A percentile compares a stretch with the other conserved stretches of the same genome.
These are phyloP conservation scores for Magnolia kwangsiensis DNA, from an alignment of 164 flowering plant species.

Conservation along the genomic window DNA sequence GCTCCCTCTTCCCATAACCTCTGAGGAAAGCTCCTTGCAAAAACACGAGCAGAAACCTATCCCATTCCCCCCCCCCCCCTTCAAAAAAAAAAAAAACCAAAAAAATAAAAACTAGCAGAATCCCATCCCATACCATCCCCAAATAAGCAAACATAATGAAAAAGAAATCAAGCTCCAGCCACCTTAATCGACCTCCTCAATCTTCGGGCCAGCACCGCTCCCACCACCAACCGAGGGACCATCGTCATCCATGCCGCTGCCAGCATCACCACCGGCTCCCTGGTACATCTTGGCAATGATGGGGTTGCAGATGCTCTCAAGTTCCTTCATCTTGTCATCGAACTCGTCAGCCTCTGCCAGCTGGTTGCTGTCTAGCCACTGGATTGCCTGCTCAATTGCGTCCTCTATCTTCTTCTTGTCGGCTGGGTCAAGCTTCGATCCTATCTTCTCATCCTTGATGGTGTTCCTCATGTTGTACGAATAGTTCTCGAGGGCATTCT, in stretches of 20 bases:
- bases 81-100: background rate
- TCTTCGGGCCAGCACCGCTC: constrained; percentile 30
- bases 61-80: too few species aligned
- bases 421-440: constrained; percentile 24
- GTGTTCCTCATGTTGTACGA: constrained; percentile 43
- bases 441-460: constrained; percentile 37
- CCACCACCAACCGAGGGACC: constrained; percentile 15
- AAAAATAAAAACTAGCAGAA: background rate
- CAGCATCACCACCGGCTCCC: constrained; percentile 18
- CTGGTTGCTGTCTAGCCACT: constrained; percentile 44
- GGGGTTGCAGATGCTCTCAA: constrained; percentile 34
- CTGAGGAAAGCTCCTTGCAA: too few species aligned
- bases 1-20: too few species aligned
- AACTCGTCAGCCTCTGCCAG: constrained; percentile 36
- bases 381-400: constrained; percentile 32
- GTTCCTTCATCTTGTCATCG: constrained; percentile 32
- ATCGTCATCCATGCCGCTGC: constrained; percentile 24
- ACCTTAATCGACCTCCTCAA: constrained; percentile 24
- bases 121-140: background rate
- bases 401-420: constrained; percentile 42
- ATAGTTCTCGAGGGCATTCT: constrained; percentile 34
- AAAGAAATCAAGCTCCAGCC: background rate
- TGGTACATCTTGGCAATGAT: constrained; percentile 46
- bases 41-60: too few species aligned
- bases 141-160: background rate